Percentiles rank a stretch among this genome's conserved stretches.
Conservation (phyloP, 164 flowering plant genomes). For the Vitis cinerea region DNA sequence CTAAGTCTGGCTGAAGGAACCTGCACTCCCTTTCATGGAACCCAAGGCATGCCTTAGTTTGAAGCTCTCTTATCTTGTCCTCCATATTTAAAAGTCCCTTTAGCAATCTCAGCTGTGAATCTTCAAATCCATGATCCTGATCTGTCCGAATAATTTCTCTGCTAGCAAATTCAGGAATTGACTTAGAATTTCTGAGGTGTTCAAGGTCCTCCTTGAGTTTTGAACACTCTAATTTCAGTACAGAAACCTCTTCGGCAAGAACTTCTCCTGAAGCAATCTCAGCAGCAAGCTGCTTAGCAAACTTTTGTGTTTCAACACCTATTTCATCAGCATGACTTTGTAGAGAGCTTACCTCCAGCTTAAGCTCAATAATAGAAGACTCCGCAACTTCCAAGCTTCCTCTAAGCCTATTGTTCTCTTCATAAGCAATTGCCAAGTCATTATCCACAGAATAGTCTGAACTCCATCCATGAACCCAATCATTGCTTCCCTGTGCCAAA, state of each 20-base stretch:
- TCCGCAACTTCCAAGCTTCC: conserved; percentile 73
- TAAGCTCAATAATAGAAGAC: conserved; percentile 66
- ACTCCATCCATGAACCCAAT: conserved; percentile 73
- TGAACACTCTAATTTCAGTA: conserved; percentile 65
- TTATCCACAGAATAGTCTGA: conserved; percentile 61
- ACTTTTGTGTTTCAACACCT: conserved; percentile 60
- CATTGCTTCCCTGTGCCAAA: conserved; percentile 43
- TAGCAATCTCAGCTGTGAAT: conserved; percentile 36
- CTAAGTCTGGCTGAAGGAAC: conserved; percentile 50
- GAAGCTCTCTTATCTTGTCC: conserved; percentile 56
- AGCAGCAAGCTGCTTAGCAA: conserved; percentile 48
- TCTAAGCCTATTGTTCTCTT: conserved; percentile 70
- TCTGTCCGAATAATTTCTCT: conserved; percentile 18
- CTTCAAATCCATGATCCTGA: conserved; percentile 23
- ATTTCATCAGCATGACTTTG: conserved; percentile 68
- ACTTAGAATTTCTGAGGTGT: conserved; percentile 32
- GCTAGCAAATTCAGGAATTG: conserved; percentile 15
- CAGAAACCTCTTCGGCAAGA: conserved; percentile 59
- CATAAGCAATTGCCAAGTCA: conserved; percentile 54
- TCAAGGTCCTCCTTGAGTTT: conserved; percentile 62
- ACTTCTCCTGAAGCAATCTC: conserved; percentile 78
- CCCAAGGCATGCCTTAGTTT: conserved; percentile 43
- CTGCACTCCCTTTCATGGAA: conserved; percentile 42
- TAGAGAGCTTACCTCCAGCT: conserved; percentile 65
- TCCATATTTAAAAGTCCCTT: conserved; percentile 57